Percentiles rank a stretch among this genome's conserved stretches.
Evolutionary conservation across 768 basidiomycete species (phyloP).

Genomic region (Pisolithus orientalis): DNA sequence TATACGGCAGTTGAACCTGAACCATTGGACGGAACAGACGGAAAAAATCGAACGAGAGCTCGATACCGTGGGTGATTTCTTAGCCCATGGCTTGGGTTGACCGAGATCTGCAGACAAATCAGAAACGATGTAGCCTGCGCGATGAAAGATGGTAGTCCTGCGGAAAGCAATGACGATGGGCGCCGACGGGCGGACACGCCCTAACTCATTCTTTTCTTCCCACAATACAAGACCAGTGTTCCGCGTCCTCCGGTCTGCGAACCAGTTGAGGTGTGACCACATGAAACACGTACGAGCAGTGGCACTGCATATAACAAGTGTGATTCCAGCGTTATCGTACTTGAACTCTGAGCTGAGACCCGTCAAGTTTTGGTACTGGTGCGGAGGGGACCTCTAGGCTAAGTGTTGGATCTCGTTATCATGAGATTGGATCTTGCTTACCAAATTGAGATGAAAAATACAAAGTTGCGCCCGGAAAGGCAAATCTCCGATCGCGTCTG

Average conservation of each 20-base stretch:
- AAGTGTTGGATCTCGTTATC: not conserved
- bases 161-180: not conserved
- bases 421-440: not conserved
- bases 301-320: too few relatives aligned
- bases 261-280: too few relatives aligned
- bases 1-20: not conserved
- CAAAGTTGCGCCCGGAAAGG: not conserved
- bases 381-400: too few relatives aligned
- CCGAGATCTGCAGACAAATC: not conserved
- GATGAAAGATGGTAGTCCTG: not conserved
- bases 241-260: too few relatives aligned
- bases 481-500: not conserved
- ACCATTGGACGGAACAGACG: not conserved
- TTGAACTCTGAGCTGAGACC: too few relatives aligned
- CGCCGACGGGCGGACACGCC: not conserved
- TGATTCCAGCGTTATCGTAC: too few relatives aligned
- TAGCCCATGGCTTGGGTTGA: not conserved
- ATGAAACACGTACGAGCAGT: too few relatives aligned
- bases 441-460: not conserved
- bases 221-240: not conserved
- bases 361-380: too few relatives aligned
- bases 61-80: not conserved
- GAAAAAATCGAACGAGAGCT: not conserved
- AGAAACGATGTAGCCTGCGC: not conserved
- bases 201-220: not conserved